A percentile compares a stretch with the other conserved stretches of the same genome.
Conservation (phyloP, 2,329 filamentous ascomycete genomes). For the Xylariaceae sp. region DNA sequence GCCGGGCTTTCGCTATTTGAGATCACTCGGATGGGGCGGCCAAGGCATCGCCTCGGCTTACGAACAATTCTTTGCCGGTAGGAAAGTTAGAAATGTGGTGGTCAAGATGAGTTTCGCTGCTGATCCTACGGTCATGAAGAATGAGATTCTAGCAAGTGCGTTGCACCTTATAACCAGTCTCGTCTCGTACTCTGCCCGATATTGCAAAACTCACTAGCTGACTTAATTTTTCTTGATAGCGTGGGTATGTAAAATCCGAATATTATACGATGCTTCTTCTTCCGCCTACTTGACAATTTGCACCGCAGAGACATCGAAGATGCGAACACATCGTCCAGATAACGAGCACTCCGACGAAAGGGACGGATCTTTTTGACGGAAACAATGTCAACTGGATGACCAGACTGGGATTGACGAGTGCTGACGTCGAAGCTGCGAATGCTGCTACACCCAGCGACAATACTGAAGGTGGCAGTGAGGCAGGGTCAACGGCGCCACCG, state of each 20-base stretch:
- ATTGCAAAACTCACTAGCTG: too few relatives aligned
- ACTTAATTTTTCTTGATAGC: too few relatives aligned
- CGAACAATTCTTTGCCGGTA: neutral
- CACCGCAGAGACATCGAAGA: constrained; percentile 1
- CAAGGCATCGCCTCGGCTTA: constrained; percentile 13
- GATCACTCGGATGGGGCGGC: constrained; percentile 14
- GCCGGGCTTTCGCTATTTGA: neutral
- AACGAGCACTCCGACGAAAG: neutral
- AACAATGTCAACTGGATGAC: neutral
- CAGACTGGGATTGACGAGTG: too few relatives aligned
- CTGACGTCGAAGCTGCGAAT: neutral
- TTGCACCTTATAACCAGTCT: neutral
- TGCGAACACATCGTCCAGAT: constrained; percentile 16
- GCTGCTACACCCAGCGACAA: neutral
- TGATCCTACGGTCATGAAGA: neutral
- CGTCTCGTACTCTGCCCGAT: too few relatives aligned
- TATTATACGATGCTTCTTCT: too few relatives aligned
- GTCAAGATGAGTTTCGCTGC: constrained; percentile 5
- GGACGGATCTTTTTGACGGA: neutral
- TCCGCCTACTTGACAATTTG: neutral
- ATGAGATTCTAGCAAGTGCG: constrained; percentile 5
- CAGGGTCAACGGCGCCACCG: too few relatives aligned
- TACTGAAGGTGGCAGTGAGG: neutral
- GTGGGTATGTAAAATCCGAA: too few relatives aligned
- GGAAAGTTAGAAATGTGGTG: neutral